Conservation (phyloP, 306 rosid genomes). For the Begonia loranthoides region DNA sequence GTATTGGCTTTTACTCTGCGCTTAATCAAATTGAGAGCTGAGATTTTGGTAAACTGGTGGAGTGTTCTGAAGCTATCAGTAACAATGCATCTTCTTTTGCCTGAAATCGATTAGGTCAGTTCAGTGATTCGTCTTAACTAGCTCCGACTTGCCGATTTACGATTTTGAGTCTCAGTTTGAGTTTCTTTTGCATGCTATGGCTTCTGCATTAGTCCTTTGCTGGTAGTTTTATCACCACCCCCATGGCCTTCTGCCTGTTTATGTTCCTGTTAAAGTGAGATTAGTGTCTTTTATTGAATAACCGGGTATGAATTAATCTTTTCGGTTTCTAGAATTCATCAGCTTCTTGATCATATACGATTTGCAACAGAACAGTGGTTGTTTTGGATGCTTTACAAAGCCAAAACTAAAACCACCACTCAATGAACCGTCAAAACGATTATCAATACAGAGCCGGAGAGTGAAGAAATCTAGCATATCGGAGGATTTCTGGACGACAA, state of each 20-base stretch:
- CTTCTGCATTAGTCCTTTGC: neutral
- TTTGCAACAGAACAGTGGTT: slow-evolving; percentile 99
- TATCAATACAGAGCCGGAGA: slow-evolving; percentile 13
- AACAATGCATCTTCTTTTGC: neutral
- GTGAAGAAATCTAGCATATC: slow-evolving; percentile 48
- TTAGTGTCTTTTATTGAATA: neutral
- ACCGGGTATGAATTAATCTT: too few relatives aligned
- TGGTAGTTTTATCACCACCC: too few relatives aligned
- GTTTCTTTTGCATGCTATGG: too few relatives aligned
- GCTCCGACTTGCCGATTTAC: too few relatives aligned
- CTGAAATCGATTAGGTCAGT: too few relatives aligned
- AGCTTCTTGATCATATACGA: slow-evolving; percentile 31
- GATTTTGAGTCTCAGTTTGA: too few relatives aligned
- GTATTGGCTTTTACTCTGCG: neutral
- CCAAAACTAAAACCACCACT: slow-evolving; percentile 18
- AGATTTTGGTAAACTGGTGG: too few relatives aligned
- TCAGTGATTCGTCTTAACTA: too few relatives aligned
- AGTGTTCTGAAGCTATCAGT: neutral
- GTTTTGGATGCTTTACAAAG: slow-evolving; percentile 41
- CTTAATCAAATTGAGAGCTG: neutral
- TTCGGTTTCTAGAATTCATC: slow-evolving; percentile 15
- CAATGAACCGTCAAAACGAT: slow-evolving; percentile 28
- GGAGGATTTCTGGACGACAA: slow-evolving; percentile 84
- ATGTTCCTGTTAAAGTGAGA: slow-evolving; percentile 4
- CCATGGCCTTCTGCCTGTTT: neutral